Base-by-base conservation (phyloP, 805 yeast genomes). In the Myxozyma lipomycoides region DNA sequence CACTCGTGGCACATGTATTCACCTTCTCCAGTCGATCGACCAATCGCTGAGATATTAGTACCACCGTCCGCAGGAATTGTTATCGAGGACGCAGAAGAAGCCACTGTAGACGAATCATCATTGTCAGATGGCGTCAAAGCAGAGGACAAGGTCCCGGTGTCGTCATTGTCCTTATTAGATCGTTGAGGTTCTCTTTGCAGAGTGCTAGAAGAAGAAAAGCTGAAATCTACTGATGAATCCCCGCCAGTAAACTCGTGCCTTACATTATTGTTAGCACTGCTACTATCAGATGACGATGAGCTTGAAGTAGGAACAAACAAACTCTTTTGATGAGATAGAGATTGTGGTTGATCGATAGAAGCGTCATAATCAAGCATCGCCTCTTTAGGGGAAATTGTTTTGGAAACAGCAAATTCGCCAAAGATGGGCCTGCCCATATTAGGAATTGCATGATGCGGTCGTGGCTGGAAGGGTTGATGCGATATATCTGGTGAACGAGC, bases 361-460 rank as follows among this genome's bases (percentile, higher is more conserved):
- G 7, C 39, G 17, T 38, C 43, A 23, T 35, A 51, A 25, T 52
- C 56, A 15, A 55, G 48, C 17, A 55, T 18, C 5, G 59, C 52
- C 36, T 55, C 59, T 35, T 55, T 52, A 2, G 59, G 59, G 12
- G 59, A 55, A 10, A 55, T 55, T 1, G 59, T 55, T 18, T 46
- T 51, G 2, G 46, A 36, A 10, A 39, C 42, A 4, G 47, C 35
- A 35, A 17, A 12, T 12, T 35, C 38, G 6, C 15, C 19, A 35
- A 35, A 35, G 21, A 15, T 6, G 6, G 15, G 15, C 6, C n/a
- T 17, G 18, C 38, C 38, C 15, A 17, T 35, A 21, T 17, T 35
- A 28, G 34, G 15, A 10, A 10, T 10, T 12, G 15, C 15, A 12
- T 35, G n/a, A 7, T 15, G 38, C 18, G 15, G 38, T 17, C 12